Percentiles rank a stretch among this genome's conserved stretches.
These are phyloP conservation scores for Volutella citrinella DNA, from an alignment of 2,329 filamentous ascomycete genomes.

Conservation along the genomic window DNA sequence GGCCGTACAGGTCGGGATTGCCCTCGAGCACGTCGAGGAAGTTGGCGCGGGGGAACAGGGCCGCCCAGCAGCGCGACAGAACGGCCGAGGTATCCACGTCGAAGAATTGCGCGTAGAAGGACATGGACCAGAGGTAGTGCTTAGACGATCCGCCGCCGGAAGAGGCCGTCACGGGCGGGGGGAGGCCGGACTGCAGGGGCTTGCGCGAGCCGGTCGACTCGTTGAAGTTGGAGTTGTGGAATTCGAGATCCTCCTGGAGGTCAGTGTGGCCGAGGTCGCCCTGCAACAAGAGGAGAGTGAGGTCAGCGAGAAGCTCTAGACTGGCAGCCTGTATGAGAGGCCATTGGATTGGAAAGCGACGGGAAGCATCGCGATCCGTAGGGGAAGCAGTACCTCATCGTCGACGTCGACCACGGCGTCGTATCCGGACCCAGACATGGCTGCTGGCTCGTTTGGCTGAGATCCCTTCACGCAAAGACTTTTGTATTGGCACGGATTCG, in stretches of 20 bases:
- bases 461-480: too few species aligned
- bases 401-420: constrained; percentile 98
- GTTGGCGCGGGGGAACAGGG: constrained; percentile 87
- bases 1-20: constrained; percentile 94
- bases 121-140: constrained; percentile 86
- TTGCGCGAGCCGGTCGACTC: constrained; percentile 51
- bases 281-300: constrained; percentile 45
- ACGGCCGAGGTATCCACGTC: constrained; percentile 95
- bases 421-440: constrained; percentile 83
- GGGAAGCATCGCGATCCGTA: constrained; percentile 5
- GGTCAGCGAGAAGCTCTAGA: constrained; percentile 7
- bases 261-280: constrained; percentile 97
- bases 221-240: constrained; percentile 88
- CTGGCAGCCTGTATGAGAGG: not conserved
- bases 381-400: constrained; percentile 65
- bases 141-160: constrained; percentile 55
- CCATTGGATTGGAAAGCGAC: constrained; percentile 9
- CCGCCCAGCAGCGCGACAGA: constrained; percentile 78
- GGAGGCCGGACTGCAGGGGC: constrained; percentile 48
- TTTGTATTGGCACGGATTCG: too few species aligned
- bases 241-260: constrained; percentile 97
- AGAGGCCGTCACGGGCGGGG: constrained; percentile 54
- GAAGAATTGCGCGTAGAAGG: constrained; percentile 97
- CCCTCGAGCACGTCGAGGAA: constrained; percentile 97
- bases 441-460: too few species aligned